Percentiles rank a stretch among this genome's conserved stretches.
These are phyloP conservation scores for Suillus clintonianus DNA, from an alignment of 768 basidiomycete genomes.

Conservation along the genomic window DNA sequence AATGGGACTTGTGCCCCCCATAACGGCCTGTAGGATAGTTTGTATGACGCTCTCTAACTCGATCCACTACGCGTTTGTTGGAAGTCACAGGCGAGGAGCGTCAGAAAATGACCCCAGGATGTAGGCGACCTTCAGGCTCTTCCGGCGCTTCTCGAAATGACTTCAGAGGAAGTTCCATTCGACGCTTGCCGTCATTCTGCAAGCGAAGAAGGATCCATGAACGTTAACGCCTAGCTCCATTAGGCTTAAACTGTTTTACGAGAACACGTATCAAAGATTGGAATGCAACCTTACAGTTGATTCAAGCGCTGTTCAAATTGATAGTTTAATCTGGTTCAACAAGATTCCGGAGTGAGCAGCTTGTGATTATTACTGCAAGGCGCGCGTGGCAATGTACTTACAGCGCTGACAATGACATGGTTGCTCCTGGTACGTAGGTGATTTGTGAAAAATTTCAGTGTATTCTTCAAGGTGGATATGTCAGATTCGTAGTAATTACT, in stretches of 20 bases:
- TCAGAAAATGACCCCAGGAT: not conserved
- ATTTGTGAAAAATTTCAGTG: not conserved
- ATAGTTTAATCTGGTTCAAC: not conserved
- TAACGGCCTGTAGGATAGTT: slow-evolving; percentile 10
- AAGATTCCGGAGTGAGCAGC: not conserved
- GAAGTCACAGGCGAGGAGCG: not conserved
- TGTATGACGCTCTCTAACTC: not conserved
- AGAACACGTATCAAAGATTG: not conserved
- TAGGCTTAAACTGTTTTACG: not conserved
- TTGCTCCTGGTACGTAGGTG: not conserved
- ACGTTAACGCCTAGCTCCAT: not conserved
- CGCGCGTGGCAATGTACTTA: not conserved
- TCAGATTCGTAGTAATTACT: no score
- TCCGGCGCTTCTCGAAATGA: not conserved
- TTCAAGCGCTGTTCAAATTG: not conserved
- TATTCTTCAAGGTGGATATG: no score
- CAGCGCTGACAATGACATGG: not conserved
- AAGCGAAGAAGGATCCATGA: not conserved
- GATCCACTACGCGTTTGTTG: not conserved
- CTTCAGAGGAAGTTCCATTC: not conserved
- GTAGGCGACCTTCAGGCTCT: not conserved
- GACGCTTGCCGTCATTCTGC: not conserved
- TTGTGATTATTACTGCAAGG: not conserved
- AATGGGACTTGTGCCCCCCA: slow-evolving; percentile 15
- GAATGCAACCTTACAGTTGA: not conserved